Evolutionary conservation across 805 yeast genomes (phyloP), one percentile per base, ranked within the genome.

Genomic region (Citeromyces matritensis): DNA sequence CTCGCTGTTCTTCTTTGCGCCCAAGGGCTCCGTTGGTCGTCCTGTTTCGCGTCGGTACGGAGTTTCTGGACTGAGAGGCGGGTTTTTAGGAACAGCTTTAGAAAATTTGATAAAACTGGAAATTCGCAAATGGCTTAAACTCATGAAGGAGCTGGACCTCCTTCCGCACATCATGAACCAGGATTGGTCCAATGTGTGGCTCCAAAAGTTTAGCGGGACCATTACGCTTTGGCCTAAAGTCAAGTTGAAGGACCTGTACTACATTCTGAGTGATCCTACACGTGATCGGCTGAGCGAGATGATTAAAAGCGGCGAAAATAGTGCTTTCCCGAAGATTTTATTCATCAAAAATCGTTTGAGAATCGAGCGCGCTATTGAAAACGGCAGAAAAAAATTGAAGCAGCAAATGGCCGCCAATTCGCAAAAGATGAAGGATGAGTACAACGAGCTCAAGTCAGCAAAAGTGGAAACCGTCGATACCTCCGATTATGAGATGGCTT

Each of bases 111-210:
- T 78, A 41, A 75, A 77, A 44, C 58, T 80, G 35, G 93, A 80
- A 42, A 73, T 79, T 37, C 63, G 65, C n/a, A 80, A 81, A 49
- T 80, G 91, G 84, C 49, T 80, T 30, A 72, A 74, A 41, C 59
- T 80, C 40, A 60, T 77, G 27, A 69, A 73, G 31, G 64, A 69
- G 10, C 58, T 80, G 31, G 83, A 79, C 37, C 54, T 80, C 15
- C 55, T 78, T 30, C 93, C 93, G 2, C 66, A 67, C 37, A 48
- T 78, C 27, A 51, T 74, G 57, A 77, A 76, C 41, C 83, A 74
- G 48, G 91, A 80, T 50, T 81, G 88, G 88, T 75, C 82, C 39
- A 73, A 69, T 43, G 63, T 80, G 11, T 80, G 81, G 65, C 53
- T 81, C 19, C 93, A 80, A 53, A 57, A 65, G 36, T 80, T 81